Percentiles rank a stretch among this genome's conserved stretches.
Conservation (phyloP, 148 eudicot genomes). For the Vaccinium corymbosum region DNA sequence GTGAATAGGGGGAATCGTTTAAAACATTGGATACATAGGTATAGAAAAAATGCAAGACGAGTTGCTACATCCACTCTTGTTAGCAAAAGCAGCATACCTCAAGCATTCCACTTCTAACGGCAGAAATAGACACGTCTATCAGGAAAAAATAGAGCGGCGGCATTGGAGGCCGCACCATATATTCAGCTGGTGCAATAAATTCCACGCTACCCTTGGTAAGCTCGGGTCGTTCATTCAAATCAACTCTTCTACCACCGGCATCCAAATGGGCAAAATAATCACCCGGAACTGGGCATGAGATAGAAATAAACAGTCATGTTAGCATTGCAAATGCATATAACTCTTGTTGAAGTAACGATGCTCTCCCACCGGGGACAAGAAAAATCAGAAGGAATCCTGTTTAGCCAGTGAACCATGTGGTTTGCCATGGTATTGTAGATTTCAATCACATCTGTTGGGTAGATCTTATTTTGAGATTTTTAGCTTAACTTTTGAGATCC, state of each 20-base stretch:
- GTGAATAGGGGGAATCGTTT: neutral
- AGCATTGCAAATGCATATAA: neutral
- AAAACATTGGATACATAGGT: neutral
- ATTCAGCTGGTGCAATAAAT: constrained; percentile 95
- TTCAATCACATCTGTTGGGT: neutral
- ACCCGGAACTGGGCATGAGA: constrained; percentile 57
- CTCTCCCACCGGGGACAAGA: neutral
- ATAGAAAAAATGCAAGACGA: neutral
- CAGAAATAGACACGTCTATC: constrained; percentile 91
- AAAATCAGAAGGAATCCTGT: neutral
- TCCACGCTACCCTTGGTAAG: constrained; percentile 89
- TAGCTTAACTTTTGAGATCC: neutral
- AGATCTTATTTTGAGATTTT: neutral
- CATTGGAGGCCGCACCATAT: constrained; percentile 99
- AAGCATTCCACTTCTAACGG: constrained; percentile 94
- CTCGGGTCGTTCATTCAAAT: constrained; percentile 87
- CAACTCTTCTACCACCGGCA: constrained; percentile 78
- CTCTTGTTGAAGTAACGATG: neutral
- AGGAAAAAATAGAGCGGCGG: constrained; percentile 92
- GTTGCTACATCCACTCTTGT: neutral
- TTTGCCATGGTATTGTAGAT: neutral
- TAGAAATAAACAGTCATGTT: constrained; percentile 15
- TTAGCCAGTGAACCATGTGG: constrained; percentile 4
- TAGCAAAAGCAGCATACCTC: constrained; percentile 58
- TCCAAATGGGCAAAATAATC: constrained; percentile 90